Base-by-base conservation (phyloP, 805 yeast species). In the Wickerhamiella qilinensis region DNA sequence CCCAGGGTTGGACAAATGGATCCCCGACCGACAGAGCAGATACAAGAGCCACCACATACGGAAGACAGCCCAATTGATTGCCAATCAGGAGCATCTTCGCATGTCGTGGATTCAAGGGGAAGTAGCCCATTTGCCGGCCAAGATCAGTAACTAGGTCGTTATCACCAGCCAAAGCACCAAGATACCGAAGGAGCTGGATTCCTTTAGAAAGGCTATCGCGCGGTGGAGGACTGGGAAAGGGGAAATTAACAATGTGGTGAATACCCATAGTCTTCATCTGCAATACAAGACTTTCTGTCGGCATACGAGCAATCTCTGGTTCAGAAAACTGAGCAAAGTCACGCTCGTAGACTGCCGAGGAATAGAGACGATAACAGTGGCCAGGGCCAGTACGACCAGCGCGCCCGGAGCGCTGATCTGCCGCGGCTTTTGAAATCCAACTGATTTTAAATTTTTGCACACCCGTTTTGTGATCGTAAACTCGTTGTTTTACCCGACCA, bases 371-470 rank as follows among this genome's bases (percentile, higher is more conserved):
- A 56, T 91, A 91, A 56, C 95, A 83, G 53, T 91, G 97, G 42
- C 99, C 99, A 0, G 98, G 96, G 0, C 97, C 98, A 1, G 95
- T 86, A 68, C 97, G 77, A 55, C 96, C 97, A 37, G 97, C 97
- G 65, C 97, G 76, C 54, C 97, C 97, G 16, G 93, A 63, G 62
- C 99, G 71, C 64, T 91, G 99, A 47, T 75, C 91, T 0, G 97
- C 88, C 42, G 94, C 79, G 1, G 99, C 99, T 51, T 91, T 85
- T 35, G 94, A 79, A 3, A 86, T 67, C 96, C 96, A 91, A 39
- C 73, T 79, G 36, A 91, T 68, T 52, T 82, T 91, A 58, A 80
- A 93, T 43, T 93, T 80, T 59, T 88, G 97, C 25, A 91, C 93
- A 3, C 94, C 93, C 11, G 84, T 81, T 22, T 73, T 75, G 46